Evolutionary conservation across 345 rosid genomes (phyloP), one percentile per base, ranked within the genome.

Genomic region (Camelina sativa): DNA sequence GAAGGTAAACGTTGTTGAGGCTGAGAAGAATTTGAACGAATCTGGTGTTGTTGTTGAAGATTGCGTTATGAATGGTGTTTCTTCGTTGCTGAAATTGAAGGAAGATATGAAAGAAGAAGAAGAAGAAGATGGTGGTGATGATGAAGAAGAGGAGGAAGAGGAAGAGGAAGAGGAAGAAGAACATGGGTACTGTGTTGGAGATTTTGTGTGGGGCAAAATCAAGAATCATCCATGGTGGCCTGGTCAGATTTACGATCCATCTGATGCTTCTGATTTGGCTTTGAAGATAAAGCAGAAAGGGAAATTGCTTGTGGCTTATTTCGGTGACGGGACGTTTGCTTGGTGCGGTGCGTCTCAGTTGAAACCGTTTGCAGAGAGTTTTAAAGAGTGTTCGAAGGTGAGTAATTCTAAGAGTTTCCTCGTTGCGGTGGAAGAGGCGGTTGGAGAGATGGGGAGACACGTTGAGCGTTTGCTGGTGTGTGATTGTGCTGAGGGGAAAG

Each of bases 221-320:
- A 90, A 79, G 85, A 89, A 86, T 62, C 91, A 95, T 75, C 97
- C 98, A 34, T 95, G 99, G 99, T 95, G 99, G 99, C 99, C 99
- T 0, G 99, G 97, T 30, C 91, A 86, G 90, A 64, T 95, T 40
- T 89, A 90, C 54, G 91, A 90, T 80, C 80, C 89, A 11, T 74
- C 77, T 0, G 83, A 86, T 81, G 97, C 99, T 37, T 92, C 99
- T 1, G 91, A 90, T 12, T 72, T 71, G 75, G 97, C 98, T 0
- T 67, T 78, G 58, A 89, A 85, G 85, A 68, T 80, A 3, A 86
- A 80, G 64, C 86, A 78, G 34, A 85, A 67, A 23, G 87, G 84
- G 51, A 88, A 84, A 66, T 60, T 86, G 30, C 97, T 95, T 10
- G 97, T 95, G 25, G 96, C 96, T 0, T 95, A 89, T 71, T 95